These are phyloP conservation scores for Rutstroemia sp. DNA, from an alignment of 2,329 filamentous ascomycete species.

Conservation along the genomic window DNA sequence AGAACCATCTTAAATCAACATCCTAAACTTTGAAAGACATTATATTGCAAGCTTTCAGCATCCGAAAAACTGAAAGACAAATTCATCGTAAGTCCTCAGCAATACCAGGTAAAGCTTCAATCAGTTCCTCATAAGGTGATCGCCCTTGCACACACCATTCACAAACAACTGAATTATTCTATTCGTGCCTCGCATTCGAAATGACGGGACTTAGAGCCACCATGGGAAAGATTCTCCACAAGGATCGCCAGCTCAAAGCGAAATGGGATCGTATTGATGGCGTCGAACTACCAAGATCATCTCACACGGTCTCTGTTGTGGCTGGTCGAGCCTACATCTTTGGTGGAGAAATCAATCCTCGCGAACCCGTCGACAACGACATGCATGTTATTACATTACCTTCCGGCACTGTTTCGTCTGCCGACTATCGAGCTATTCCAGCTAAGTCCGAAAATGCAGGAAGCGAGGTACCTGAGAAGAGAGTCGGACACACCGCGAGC, in stretches of 20 bases:
- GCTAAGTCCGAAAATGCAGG: constrained; percentile 35
- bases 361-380: constrained; percentile 64
- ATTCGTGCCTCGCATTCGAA: constrained; percentile 8
- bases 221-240: constrained; percentile 18
- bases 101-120: too few species aligned
- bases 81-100: too few species aligned
- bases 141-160: background rate
- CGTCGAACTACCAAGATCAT: constrained; percentile 59
- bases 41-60: too few species aligned
- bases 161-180: background rate
- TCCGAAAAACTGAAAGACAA: too few species aligned
- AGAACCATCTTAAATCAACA: too few species aligned
- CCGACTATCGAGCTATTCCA: constrained; percentile 53
- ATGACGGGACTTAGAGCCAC: constrained; percentile 25
- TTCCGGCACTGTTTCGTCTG: constrained; percentile 43
- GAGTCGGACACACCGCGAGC: constrained; percentile 67
- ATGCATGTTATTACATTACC: constrained; percentile 60
- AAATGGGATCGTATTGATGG: constrained; percentile 53
- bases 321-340: constrained; percentile 59
- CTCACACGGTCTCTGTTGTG: constrained; percentile 60
- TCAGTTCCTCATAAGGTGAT: too few species aligned
- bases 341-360: constrained; percentile 63
- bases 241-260: constrained; percentile 37
- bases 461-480: constrained; percentile 51
- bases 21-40: too few species aligned